Evolutionary conservation across 2,329 filamentous ascomycete species (phyloP), one percentile per base, ranked within the genome.

Genomic region (Myriangium duriaei): DNA sequence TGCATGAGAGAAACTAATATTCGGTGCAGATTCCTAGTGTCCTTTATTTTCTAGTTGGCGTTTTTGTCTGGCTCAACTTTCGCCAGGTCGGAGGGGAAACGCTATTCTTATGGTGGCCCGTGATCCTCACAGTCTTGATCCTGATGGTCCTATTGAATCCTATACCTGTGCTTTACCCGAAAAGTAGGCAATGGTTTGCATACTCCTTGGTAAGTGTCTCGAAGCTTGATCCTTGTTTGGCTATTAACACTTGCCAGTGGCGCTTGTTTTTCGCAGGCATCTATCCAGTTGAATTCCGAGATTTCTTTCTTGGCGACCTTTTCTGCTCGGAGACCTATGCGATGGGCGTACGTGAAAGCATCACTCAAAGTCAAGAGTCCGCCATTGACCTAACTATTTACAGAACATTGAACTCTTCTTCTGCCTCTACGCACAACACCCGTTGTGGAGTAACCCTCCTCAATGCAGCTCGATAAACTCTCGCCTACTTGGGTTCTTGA

Each of bases 251-350:
- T 3, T 10, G 9, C 6, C 45, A 91, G 80, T 92, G 82, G 73
- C 82, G 91, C 43, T 67, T 96, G 12, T 63, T 92, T 37, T 71
- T 88, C 34, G 84, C 88, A 11, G 87, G 87, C 3, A 57, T 93
- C 13, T 95, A 92, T 52, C 85, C 85, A 1, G 91, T 98, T 34
- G 88, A 96, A 56, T 98, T 96, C 57, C 76, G 87, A 41, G 91
- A 98, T 59, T 96, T 98, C 62, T 96, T 95, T 59, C 71, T 96
- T 0, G 91, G 91, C 37, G 91, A 98, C 56, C 95, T 96, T 69
- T 94, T 93, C 59, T 96, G 88, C 60, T 96, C 91, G 2, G 68
- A 93, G 40, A 93, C 87, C 4, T 98, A 98, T 58, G 73, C 80
- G 11, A 83, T 84, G 60, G 80, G 83, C 43, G 83, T 88, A 68